Evolutionary conservation across 2,329 filamentous ascomycete species (phyloP).

Genomic region (Cladosporium halotolerans): DNA sequence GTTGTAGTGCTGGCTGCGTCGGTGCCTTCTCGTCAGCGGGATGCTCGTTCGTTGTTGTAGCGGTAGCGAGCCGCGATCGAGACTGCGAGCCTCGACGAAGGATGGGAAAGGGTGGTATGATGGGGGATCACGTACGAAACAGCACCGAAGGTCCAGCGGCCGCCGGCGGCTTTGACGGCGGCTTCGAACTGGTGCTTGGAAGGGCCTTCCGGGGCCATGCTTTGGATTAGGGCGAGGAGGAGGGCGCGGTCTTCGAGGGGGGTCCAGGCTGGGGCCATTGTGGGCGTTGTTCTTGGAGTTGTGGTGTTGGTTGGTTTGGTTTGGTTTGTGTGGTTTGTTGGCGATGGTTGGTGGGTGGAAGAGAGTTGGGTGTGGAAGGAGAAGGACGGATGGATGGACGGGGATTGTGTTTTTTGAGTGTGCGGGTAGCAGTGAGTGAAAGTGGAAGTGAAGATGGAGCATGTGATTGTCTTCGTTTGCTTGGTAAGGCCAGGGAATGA

Average conservation of each 20-base stretch:
- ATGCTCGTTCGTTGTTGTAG: neutral
- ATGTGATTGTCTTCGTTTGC: too few relatives aligned
- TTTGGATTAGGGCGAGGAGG: slow-evolving; percentile 6
- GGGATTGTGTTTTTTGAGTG: too few relatives aligned
- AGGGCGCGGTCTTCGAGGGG: slow-evolving; percentile 4
- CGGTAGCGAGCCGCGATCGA: too few relatives aligned
- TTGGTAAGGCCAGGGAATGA: too few relatives aligned
- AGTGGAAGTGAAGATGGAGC: too few relatives aligned
- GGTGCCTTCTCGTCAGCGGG: neutral
- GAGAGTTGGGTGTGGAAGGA: too few relatives aligned
- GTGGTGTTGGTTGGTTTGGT: neutral
- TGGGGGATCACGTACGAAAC: neutral
- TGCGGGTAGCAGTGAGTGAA: too few relatives aligned
- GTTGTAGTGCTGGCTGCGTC: slow-evolving; percentile 8
- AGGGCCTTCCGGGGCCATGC: slow-evolving; percentile 4
- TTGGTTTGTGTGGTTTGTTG: too few relatives aligned
- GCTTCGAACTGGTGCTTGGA: slow-evolving; percentile 5
- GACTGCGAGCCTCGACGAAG: too few relatives aligned
- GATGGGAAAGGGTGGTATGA: too few relatives aligned
- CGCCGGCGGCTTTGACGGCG: neutral
- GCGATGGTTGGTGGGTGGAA: too few relatives aligned
- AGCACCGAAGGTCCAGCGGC: slow-evolving; percentile 8
- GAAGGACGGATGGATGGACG: too few relatives aligned
- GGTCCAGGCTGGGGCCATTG: slow-evolving; percentile 1
- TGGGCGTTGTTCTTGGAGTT: neutral